Conservation (phyloP, 768 basidiomycete species). For the Inosperma sp. region DNA sequence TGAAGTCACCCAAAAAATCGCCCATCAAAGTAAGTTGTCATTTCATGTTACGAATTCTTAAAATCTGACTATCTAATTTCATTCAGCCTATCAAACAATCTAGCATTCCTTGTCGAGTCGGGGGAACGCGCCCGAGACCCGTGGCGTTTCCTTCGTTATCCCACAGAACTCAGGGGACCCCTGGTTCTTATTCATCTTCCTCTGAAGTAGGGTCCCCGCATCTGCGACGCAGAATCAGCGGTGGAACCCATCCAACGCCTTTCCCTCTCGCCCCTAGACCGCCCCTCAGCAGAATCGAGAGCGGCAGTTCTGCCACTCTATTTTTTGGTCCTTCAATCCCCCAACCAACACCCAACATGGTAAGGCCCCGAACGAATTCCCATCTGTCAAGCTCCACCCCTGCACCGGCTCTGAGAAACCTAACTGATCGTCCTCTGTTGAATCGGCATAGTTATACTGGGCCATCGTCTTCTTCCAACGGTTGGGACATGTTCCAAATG, state of each 20-base stretch:
- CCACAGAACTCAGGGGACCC: conserved; percentile 35
- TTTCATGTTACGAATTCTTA: conserved; percentile 8
- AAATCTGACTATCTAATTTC: conserved; percentile 1
- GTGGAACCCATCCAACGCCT: conserved; percentile 23
- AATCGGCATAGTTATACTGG: conserved; percentile 70
- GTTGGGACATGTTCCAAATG: conserved; percentile 42
- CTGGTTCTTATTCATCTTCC: conserved; percentile 34
- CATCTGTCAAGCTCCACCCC: conserved; percentile 6
- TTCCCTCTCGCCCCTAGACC: conserved; percentile 27
- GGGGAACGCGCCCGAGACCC: conserved; percentile 26
- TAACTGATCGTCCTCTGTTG: conserved; percentile 26
- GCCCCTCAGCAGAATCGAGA: conserved; percentile 49
- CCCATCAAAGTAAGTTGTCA: conserved; percentile 35
- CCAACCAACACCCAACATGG: conserved; percentile 18
- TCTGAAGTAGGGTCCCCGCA: conserved; percentile 51
- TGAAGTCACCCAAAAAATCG: conserved; percentile 39
- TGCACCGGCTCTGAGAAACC: conserved; percentile 15
- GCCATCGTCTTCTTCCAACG: conserved; percentile 25
- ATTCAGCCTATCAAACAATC: conserved; percentile 17
- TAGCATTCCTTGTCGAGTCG: conserved; percentile 16
- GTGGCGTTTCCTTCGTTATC: conserved; percentile 42
- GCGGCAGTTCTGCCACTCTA: conserved; percentile 53
- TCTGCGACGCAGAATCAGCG: conserved; percentile 49
- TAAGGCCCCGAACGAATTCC: conserved; percentile 32
- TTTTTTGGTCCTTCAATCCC: conserved; percentile 64